Base-by-base conservation (phyloP, 495 filamentous ascomycete species). In the Annulohypoxylon nitens region DNA sequence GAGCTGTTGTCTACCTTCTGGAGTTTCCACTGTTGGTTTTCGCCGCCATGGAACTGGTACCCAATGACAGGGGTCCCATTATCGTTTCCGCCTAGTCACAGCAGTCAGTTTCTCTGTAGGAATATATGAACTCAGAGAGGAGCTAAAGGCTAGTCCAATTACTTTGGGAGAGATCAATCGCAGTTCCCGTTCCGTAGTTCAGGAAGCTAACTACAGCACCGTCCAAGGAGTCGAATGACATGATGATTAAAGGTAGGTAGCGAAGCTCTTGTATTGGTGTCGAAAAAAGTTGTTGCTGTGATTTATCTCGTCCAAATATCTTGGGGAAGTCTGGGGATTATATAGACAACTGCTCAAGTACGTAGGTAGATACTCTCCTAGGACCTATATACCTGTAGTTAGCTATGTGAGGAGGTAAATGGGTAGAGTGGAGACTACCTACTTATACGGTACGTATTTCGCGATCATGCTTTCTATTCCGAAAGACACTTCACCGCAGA, bases 121-220 rank as follows among this genome's bases (percentile, higher is more conserved):
- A 39, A 39, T 3, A 30, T 30, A 30, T 30, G 30, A 6, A 39
- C 2, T 9, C 7, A 10, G 2, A 39, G 9, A 6, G 9, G 36
- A 9, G 36, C 9, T 9, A 12, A 39, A 39, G 36, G 12, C 1
- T 10, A 39, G 11, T 39, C 11, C 12, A 30, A 2, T 30, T 65
- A 55, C 43, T 43, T 16, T 36, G 5, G 16, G 41, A 8, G 10
- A 68, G 54, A 16, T 61, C 65, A 30, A 68, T 0, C 11, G 14
- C 23, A 43, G 41, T 61, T 26, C 65, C 65, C 39, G 54, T 68
- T 30, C 65, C 54, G 33, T 68, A 61, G 54, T 68, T 68, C n/a
- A 68, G 20, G 55, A 68, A 68, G 55, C 26, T 51, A 41, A 68
- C 65, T 9, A 68, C 37, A 10, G 65, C 57, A 37, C 55, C 65